Base-by-base conservation (phyloP, 768 basidiomycete species). In the Amanita subjunquillea region DNA sequence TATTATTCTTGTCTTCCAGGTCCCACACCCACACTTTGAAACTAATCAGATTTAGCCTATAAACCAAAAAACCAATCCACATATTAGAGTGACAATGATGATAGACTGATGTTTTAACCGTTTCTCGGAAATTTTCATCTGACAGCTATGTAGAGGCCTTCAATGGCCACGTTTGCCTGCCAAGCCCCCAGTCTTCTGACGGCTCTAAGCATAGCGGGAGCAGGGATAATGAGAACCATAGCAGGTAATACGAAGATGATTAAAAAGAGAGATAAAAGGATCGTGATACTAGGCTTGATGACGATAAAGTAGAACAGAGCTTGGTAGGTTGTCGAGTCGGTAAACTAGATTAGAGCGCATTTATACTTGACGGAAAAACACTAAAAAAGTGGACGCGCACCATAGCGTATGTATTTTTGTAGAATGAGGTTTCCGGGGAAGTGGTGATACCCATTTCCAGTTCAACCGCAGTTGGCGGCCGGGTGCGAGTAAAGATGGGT, bases 231-330 rank as follows among this genome's bases (percentile, higher is more conserved):
- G 2, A 88, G 70, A 27, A 75, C 64, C 9, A 87, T 67, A 15
- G 77, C 67, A 1, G 85, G 74, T 0, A 87, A 68, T 22, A 82
- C 77, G 53, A 87, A 55, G 12, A 77, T 66, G 13, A 87, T 37
- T 47, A 87, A 62, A 20, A 69, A 57, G 12, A 87, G 63, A 4
- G 78, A 75, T 34, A 90, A 69, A 15, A 85, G 68, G 25, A 91
- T 65, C 1, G 87, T 88, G 64, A 91, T 85, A 29, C 79, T 74
- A 2, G 89, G 87, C 63, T 91, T 91, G 71, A 91, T 82, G 47
- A 91, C 85, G 55, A 91, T 76, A 68, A 91, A 91, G 64, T 91
- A 91, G 72, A 91, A 91, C 3, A 91, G 74, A 0, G 89, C 83
- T 69, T 87, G 86, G 65, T 88, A 91, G 15, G 88, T 86, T 4